phyloP scores from a whole-genome alignment of 163 green algal genomes.

The Scenedesmus sp. region DNA sequence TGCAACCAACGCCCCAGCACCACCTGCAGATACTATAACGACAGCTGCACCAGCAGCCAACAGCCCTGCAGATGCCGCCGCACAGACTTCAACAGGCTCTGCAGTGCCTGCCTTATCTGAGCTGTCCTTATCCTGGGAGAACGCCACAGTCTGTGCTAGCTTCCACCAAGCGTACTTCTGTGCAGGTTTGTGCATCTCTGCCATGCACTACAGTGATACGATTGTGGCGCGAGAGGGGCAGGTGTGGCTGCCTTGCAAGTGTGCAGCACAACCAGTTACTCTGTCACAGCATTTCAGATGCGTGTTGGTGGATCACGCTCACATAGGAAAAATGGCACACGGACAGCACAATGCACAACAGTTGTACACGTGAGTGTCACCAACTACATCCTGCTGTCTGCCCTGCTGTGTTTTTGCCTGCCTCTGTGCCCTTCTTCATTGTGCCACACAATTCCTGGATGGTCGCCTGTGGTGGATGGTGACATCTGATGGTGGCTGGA shows the following conservation, averaged over 20 bases:
- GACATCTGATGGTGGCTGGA: background rate
- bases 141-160: background rate
- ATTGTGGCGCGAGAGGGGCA: too few species aligned
- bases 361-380: too few species aligned
- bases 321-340: too few species aligned
- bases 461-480: slow-evolving; percentile 24
- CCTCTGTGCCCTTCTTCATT: background rate
- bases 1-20: background rate
- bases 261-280: background rate
- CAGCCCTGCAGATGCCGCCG: background rate
- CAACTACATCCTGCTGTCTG: background rate
- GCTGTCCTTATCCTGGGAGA: slow-evolving; percentile 1
- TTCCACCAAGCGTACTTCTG: background rate
- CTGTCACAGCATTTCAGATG: too few species aligned
- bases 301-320: too few species aligned
- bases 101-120: background rate
- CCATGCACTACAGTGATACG: too few species aligned
- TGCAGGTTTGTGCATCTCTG: background rate
- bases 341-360: too few species aligned
- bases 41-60: background rate
- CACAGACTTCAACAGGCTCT: background rate
- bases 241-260: background rate
- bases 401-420: background rate
- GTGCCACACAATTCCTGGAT: background rate
- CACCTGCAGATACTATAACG: background rate